Evolutionary conservation across 2,329 filamentous ascomycete genomes (phyloP).

Genomic region (Cercospora janseana): DNA sequence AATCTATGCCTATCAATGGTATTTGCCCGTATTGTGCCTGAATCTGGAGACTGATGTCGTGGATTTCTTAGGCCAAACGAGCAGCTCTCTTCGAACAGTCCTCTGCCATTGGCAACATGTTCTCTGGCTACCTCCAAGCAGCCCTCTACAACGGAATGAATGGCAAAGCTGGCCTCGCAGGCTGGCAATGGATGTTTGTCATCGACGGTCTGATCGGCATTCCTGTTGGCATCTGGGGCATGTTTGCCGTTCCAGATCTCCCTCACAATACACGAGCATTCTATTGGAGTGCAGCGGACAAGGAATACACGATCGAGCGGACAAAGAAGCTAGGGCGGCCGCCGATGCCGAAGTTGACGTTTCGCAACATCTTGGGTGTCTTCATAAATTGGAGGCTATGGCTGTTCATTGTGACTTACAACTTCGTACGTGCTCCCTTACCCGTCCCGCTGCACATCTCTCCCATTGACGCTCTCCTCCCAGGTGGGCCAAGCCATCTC

Average conservation of each 20-base stretch:
- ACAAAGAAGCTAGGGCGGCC: slow-evolving; percentile 12
- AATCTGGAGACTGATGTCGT: neutral
- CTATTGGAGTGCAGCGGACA: slow-evolving; percentile 41
- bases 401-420: slow-evolving; percentile 15
- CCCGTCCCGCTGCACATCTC: too few relatives aligned
- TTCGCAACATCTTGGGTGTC: slow-evolving; percentile 8
- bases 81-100: slow-evolving; percentile 54
- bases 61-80: slow-evolving; percentile 39
- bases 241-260: slow-evolving; percentile 50
- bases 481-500: slow-evolving; percentile 14
- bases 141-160: slow-evolving; percentile 50
- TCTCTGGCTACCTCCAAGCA: slow-evolving; percentile 56
- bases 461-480: neutral
- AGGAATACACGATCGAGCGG: slow-evolving; percentile 16
- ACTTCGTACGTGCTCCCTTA: neutral
- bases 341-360: slow-evolving; percentile 13
- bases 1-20: neutral
- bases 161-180: slow-evolving; percentile 30
- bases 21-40: neutral
- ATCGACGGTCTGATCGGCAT: slow-evolving; percentile 56
- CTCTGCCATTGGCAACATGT: slow-evolving; percentile 46
- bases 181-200: slow-evolving; percentile 45
- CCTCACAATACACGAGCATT: slow-evolving; percentile 52
- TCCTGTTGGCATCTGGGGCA: slow-evolving; percentile 52
- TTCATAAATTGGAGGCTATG: slow-evolving; percentile 21